Evolutionary conservation across 495 filamentous ascomycete species (phyloP), one percentile per base, ranked within the genome.

Genomic region (Penicillium tannophilum): DNA sequence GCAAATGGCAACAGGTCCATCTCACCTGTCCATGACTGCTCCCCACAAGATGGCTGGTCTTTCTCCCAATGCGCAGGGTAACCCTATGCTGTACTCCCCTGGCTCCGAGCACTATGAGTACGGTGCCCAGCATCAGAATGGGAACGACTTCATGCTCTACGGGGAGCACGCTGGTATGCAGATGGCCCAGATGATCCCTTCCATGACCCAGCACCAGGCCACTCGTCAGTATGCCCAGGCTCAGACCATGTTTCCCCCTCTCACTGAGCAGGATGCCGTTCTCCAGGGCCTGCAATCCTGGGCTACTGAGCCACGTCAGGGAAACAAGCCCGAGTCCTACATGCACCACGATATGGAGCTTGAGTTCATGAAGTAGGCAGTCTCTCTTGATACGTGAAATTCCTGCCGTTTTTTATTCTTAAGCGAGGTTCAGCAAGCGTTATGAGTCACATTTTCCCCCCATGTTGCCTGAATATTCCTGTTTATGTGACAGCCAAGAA

Each of bases 51-150:
- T 48, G 31, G 19, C 30, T 24, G 84, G 86, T 45, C 79, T 90
- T 55, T 88, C 86, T 12, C 83, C 85, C 35, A 73, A 77, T 45
- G 86, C 82, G 1, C 87, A 89, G 61, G 84, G 80, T 19, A 84
- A 86, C 49, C 65, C 82, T 11, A 84, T 88, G 79, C 78, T 90
- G 45, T 87, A 80, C 67, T 86, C 86, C 0, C 86, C 86, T 4
- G 74, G 81, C 48, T 80, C 82, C 2, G 76, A 76, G 17, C 72
- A 78, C 50, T 83, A 82, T 52, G 81, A 84, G 26, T 73, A 76
- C 10, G 66, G 66, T 23, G 60, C 63, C 33, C 63, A 63, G 45
- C 59, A 61, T 10, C 70, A 74, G 35, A 65, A 69, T 9, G 68
- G 67, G 17, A 66, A 65, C 12, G 82, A 84, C 58, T 84, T 84